A percentile compares a stretch with the other conserved stretches of the same genome.
These are phyloP conservation scores for Apiospora aurea DNA, from an alignment of 2,329 filamentous ascomycete genomes.

Conservation along the genomic window DNA sequence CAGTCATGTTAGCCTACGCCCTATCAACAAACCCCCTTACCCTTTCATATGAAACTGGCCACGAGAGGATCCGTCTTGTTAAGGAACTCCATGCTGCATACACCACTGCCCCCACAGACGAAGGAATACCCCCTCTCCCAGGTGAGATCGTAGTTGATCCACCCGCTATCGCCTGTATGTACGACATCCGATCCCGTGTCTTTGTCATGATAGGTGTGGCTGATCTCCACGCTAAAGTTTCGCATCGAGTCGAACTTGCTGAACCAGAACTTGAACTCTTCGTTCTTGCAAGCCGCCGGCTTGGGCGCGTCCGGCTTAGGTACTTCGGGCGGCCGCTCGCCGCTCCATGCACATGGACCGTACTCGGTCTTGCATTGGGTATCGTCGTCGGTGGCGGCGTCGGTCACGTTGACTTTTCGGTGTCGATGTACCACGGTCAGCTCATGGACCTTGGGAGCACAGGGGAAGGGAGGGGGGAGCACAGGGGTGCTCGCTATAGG, in stretches of 20 bases:
- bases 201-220: not conserved
- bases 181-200: not conserved
- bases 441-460: not conserved
- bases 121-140: not conserved
- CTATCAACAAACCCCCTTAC: not conserved
- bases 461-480: not conserved
- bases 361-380: not conserved
- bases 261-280: constrained; percentile 13
- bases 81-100: not conserved
- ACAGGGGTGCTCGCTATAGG: not conserved
- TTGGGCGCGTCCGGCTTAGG: not conserved
- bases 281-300: not conserved
- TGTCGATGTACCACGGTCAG: not conserved
- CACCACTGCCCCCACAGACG: not conserved
- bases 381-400: not conserved
- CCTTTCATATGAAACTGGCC: not conserved
- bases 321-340: constrained; percentile 1
- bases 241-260: constrained; percentile 7
- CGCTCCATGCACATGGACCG: not conserved
- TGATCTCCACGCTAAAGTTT: not conserved
- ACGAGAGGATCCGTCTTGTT: constrained; percentile 3
- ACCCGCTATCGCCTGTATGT: constrained; percentile 4
- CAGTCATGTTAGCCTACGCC: not conserved
- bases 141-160: constrained; percentile 7
- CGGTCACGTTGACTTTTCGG: not conserved